Evolutionary conservation across 2,329 filamentous ascomycete species (phyloP).

Genomic region (Thermoascus crustaceus): DNA sequence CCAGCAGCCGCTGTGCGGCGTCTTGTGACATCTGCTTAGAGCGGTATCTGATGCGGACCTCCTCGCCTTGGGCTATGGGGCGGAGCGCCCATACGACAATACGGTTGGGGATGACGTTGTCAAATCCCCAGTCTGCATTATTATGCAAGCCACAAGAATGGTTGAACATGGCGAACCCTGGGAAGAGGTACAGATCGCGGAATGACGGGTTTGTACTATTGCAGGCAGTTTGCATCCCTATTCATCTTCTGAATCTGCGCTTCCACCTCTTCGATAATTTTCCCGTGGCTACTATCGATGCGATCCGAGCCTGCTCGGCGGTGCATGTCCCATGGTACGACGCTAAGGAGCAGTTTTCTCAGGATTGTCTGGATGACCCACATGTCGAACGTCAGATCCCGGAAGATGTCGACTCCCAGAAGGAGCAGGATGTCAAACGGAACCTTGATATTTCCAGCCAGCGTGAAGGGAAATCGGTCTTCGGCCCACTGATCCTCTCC

Average conservation of each 20-base stretch:
- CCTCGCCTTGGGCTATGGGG: conserved; percentile 16
- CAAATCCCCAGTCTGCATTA: conserved; percentile 25
- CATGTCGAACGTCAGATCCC: conserved; percentile 29
- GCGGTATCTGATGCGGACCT: conserved; percentile 19
- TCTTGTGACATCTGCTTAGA: background rate
- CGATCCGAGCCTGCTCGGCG: conserved; percentile 9
- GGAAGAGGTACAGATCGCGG: conserved; percentile 23
- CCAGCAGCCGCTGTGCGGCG: conserved; percentile 1
- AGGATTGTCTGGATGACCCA: conserved; percentile 29
- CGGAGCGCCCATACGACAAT: conserved; percentile 21
- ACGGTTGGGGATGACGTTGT: conserved; percentile 19
- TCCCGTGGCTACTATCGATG: conserved; percentile 5
- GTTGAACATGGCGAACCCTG: conserved; percentile 26
- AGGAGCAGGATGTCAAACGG: conserved; percentile 28
- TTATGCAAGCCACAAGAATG: conserved; percentile 13
- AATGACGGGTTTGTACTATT: conserved; percentile 16
- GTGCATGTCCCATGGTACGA: conserved; percentile 21
- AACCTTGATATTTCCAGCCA: conserved; percentile 28
- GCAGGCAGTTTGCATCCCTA: conserved; percentile 4
- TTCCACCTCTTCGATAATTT: conserved; percentile 6
- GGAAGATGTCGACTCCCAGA: conserved; percentile 30
- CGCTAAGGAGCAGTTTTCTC: conserved; percentile 24
- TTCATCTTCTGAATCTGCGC: conserved; percentile 3
- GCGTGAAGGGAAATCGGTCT: conserved; percentile 23
- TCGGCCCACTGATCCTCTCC: conserved; percentile 9